These are phyloP conservation scores for Neonectria ditissima DNA, from an alignment of 2,329 filamentous ascomycete species.

Conservation along the genomic window DNA sequence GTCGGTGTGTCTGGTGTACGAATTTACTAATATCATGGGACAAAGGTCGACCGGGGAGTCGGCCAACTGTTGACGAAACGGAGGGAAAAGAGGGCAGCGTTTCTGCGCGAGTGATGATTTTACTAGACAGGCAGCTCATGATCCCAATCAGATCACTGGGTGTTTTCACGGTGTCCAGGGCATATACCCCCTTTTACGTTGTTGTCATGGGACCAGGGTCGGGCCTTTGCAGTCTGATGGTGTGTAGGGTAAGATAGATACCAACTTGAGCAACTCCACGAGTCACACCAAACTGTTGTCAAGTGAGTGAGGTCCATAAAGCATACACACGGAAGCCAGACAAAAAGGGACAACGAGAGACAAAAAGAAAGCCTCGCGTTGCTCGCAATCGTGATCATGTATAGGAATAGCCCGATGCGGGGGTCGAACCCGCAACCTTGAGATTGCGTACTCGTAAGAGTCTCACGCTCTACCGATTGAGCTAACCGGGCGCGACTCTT, in stretches of 20 bases:
- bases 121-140: slow-evolving; percentile 25
- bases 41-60: slow-evolving; percentile 13
- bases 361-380: slow-evolving; percentile 2
- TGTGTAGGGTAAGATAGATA: slow-evolving; percentile 10
- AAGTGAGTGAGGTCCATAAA: too few species aligned
- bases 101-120: slow-evolving; percentile 28
- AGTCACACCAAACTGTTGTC: not conserved
- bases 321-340: not conserved
- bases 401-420: slow-evolving; percentile 51
- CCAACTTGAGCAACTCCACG: slow-evolving; percentile 1
- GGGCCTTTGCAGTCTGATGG: slow-evolving; percentile 5
- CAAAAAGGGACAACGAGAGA: too few species aligned
- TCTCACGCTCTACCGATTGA: slow-evolving; percentile 72
- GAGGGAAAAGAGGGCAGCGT: slow-evolving; percentile 21
- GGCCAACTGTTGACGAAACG: slow-evolving; percentile 8
- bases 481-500: slow-evolving; percentile 43
- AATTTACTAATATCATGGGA: slow-evolving; percentile 33
- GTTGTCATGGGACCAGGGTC: not conserved
- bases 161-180: slow-evolving; percentile 17
- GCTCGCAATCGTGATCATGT: slow-evolving; percentile 6
- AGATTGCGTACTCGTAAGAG: slow-evolving; percentile 64
- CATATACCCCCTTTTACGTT: slow-evolving; percentile 14
- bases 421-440: slow-evolving; percentile 68
- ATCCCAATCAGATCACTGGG: slow-evolving; percentile 20
- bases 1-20: slow-evolving; percentile 26